Evolutionary conservation across 495 filamentous ascomycete species (phyloP), one percentile per base, ranked within the genome.

Genomic region (Xylaria sp.): DNA sequence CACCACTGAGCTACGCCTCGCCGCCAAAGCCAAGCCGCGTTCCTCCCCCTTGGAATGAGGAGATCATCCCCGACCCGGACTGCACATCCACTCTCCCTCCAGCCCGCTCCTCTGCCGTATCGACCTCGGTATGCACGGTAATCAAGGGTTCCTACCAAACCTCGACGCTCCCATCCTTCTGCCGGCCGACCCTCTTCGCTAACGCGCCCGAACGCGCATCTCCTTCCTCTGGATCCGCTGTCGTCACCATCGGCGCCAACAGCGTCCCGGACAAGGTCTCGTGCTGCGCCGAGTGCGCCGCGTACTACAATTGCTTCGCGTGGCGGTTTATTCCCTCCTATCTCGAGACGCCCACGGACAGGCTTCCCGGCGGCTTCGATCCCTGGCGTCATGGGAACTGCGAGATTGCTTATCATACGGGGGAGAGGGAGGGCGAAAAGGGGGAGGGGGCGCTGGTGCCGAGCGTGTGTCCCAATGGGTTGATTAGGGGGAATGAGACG

Each of bases 221-320:
- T 44, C 59, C 33, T 55, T 31, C 61, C 52, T 24, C 76, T 19
- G 58, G 8, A 2, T 71, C 72, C 2, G 76, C 76, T 1, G 71
- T 73, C 26, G 75, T 74, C 7, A 75, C 74, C 57, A 40, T 77
- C 3, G 61, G 69, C 48, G 37, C 74, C 0, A 74, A 75, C 52
- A 75, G 58, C 64, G 76, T 78, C 12, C 57, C 69, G 14, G 74
- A 78, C 66, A 78, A 78, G 57, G 71, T 78, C 15, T 73, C 74
- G 67, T 78, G 76, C 68, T 78, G 76, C 68, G 73, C 66, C n/a
- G 71, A 73, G 61, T 78, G 76, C 65, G 76, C 74, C 9, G 40
- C 35, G 33, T 74, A 76, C 68, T 78, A 75, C 68, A 78, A 78
- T 68, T 78, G 76, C 62, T 68, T 75, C 48, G 75, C 76, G 62